phyloP scores from a whole-genome alignment of 257 asterid species.

The Rubia yunnanensis region DNA sequence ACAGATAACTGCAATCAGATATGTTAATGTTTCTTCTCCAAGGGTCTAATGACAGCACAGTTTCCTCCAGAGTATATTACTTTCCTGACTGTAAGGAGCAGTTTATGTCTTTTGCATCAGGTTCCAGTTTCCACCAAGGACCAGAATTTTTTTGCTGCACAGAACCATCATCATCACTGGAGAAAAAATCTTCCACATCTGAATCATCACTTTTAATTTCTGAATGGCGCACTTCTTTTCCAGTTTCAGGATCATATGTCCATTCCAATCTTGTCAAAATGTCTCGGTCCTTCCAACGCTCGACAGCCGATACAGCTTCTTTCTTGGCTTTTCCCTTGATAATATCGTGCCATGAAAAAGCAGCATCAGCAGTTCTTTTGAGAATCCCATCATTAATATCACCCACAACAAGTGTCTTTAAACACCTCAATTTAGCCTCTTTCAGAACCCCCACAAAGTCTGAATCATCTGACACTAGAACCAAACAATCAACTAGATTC shows the following conservation, averaged over 20 bases:
- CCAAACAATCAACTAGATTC: conserved; percentile 51
- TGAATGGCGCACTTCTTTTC: conserved; percentile 20
- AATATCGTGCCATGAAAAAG: conserved; percentile 86
- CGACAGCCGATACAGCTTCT: conserved; percentile 69
- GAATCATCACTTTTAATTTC: conserved; percentile 41
- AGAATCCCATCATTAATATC: conserved; percentile 50
- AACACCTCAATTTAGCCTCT: conserved; percentile 77
- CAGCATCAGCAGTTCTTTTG: conserved; percentile 66
- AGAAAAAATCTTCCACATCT: conserved; percentile 31
- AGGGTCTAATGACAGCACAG: background rate
- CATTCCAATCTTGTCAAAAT: conserved; percentile 66
- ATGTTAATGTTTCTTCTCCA: background rate
- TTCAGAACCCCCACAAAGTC: conserved; percentile 58
- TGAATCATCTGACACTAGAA: conserved; percentile 82
- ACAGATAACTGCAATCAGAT: background rate
- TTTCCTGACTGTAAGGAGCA: background rate
- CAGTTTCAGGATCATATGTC: conserved; percentile 57
- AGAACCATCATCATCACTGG: conserved; percentile 30
- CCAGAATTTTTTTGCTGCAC: conserved; percentile 22
- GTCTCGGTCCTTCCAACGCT: conserved; percentile 72
- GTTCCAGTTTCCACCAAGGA: conserved; percentile 68
- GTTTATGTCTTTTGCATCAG: background rate
- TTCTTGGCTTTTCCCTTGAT: conserved; percentile 72
- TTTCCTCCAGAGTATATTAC: background rate
- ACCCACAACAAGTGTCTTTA: conserved; percentile 85